Conservation (phyloP, 139 green algal genomes). For the Deuterostichococcus epilithicus region DNA sequence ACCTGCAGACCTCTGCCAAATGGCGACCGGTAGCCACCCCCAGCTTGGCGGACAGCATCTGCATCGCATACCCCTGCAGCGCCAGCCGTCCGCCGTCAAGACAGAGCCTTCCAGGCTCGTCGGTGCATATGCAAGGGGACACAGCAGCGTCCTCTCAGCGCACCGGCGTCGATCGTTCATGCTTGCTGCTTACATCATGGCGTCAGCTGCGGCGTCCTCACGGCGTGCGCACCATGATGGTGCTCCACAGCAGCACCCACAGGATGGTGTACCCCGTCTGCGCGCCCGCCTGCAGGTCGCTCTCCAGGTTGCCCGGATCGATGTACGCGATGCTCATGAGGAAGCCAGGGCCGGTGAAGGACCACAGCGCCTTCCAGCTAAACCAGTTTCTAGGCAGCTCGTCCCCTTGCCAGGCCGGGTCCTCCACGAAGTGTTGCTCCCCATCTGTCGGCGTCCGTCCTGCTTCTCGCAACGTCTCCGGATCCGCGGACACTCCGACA, state of each 20-base stretch:
- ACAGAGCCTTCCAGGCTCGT: neutral
- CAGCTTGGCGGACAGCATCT: slow-evolving; percentile 77
- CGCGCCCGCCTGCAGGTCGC: slow-evolving; percentile 72
- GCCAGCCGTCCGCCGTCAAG: neutral
- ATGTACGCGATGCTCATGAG: slow-evolving; percentile 88
- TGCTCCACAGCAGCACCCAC: slow-evolving; percentile 85
- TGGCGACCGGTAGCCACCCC: slow-evolving; percentile 77
- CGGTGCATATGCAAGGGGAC: neutral
- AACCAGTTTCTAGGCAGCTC: slow-evolving; percentile 21
- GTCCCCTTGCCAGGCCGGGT: neutral
- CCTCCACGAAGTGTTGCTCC: neutral
- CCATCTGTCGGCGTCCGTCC: neutral
- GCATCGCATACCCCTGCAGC: slow-evolving; percentile 70
- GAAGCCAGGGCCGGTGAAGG: slow-evolving; percentile 66
- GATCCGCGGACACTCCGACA: no score
- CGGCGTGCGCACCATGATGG: slow-evolving; percentile 59
- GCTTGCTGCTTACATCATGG: no score
- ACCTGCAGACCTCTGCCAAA: slow-evolving; percentile 81
- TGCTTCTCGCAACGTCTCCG: no score
- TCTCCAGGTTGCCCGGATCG: slow-evolving; percentile 89
- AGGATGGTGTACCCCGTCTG: slow-evolving; percentile 60
- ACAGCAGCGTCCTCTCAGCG: neutral
- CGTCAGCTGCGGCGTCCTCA: no score
- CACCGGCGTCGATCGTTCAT: neutral
- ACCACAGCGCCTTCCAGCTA: slow-evolving; percentile 36